Evolutionary conservation across 2,329 filamentous ascomycete species (phyloP).

Genomic region (Claviceps citrina): DNA sequence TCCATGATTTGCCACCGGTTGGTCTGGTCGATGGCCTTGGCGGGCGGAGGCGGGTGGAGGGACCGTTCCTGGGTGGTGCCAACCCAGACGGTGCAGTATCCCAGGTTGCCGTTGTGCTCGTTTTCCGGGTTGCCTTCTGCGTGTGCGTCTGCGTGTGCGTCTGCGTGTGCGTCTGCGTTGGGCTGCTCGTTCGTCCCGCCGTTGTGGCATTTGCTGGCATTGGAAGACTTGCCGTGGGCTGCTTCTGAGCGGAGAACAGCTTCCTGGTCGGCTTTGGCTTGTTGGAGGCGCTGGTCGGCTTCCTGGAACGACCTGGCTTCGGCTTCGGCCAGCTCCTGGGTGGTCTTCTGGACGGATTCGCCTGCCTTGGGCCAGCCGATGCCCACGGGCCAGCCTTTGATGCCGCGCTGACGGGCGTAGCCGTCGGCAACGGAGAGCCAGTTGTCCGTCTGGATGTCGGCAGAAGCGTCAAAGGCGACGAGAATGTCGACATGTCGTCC

Average conservation of each 20-base stretch:
- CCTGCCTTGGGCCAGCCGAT: slow-evolving; percentile 72
- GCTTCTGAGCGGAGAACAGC: slow-evolving; percentile 14
- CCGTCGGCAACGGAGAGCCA: slow-evolving; percentile 92
- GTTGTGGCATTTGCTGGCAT: slow-evolving; percentile 8
- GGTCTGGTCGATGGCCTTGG: slow-evolving; percentile 42
- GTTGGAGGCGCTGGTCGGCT: slow-evolving; percentile 45
- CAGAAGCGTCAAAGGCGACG: slow-evolving; percentile 85
- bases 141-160: too few species aligned
- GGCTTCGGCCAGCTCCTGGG: slow-evolving; percentile 49
- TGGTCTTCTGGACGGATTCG: slow-evolving; percentile 43
- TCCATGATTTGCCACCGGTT: slow-evolving; percentile 52
- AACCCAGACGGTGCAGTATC: slow-evolving; percentile 92
- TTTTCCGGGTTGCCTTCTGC: slow-evolving; percentile 26
- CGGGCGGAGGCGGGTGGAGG: slow-evolving; percentile 34
- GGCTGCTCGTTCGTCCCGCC: too few species aligned
- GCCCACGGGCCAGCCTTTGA: slow-evolving; percentile 89
- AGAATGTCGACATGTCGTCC: slow-evolving; percentile 80
- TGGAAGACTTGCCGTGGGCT: slow-evolving; percentile 10
- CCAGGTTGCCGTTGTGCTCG: slow-evolving; percentile 45
- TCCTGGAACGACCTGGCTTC: slow-evolving; percentile 45
- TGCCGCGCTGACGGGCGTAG: slow-evolving; percentile 74
- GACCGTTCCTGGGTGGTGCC: slow-evolving; percentile 64
- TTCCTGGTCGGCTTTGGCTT: slow-evolving; percentile 38
- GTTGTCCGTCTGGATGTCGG: slow-evolving; percentile 85
- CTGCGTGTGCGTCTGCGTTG: too few species aligned